Percentiles rank a stretch among this genome's conserved stretches.
phyloP scores from a whole-genome alignment of 2,329 filamentous ascomycete genomes.

The Colletotrichum neosansevieriae region DNA sequence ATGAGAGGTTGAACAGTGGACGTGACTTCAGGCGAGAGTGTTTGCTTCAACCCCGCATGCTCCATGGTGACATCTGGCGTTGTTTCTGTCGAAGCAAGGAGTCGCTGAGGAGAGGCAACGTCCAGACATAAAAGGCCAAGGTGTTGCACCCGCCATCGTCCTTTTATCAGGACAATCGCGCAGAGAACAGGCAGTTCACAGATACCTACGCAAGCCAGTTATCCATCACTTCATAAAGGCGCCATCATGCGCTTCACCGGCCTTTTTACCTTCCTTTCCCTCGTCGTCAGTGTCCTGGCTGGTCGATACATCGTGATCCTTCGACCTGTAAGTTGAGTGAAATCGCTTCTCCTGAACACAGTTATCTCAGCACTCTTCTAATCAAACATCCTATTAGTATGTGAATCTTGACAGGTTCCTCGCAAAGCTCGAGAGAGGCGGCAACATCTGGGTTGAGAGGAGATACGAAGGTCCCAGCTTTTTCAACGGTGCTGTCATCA shows the following conservation, averaged over 20 bases:
- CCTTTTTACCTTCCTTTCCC: not conserved
- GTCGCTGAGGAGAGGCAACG: not conserved
- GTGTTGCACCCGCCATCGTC: too few species aligned
- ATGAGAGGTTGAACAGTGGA: too few species aligned
- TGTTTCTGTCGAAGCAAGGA: too few species aligned
- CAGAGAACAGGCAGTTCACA: too few species aligned
- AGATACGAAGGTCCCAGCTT: not conserved
- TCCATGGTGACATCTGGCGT: too few species aligned
- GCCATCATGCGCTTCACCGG: conserved; percentile 4
- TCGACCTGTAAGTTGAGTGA: conserved; percentile 7
- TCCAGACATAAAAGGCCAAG: not conserved
- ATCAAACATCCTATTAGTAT: not conserved
- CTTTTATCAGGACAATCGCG: too few species aligned
- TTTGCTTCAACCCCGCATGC: too few species aligned
- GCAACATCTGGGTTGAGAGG: not conserved
- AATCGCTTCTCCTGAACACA: not conserved
- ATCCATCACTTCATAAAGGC: not conserved
- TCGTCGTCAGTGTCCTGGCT: conserved; percentile 8
- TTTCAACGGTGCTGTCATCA: conserved; percentile 28
- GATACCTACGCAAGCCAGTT: not conserved
- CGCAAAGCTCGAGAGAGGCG: conserved; percentile 8
- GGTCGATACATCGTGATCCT: conserved; percentile 28
- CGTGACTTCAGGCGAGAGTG: too few species aligned
- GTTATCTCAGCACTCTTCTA: not conserved
- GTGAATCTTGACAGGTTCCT: conserved; percentile 21